Conservation (phyloP, 176 grass and related monocot species). For the Melocanna baccifera region DNA sequence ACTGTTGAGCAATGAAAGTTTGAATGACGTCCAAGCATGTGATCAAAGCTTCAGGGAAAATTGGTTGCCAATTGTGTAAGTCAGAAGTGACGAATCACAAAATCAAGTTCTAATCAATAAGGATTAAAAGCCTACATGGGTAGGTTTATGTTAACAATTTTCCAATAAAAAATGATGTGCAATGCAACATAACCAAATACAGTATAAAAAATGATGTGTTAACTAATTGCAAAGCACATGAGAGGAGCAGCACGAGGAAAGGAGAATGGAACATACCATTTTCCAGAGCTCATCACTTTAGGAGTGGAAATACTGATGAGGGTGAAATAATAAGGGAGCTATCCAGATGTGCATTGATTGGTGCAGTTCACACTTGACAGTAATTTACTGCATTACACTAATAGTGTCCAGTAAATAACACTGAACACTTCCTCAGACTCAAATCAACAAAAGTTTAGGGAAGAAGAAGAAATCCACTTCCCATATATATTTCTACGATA, state of each 20-base stretch:
- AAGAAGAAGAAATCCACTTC: slow-evolving; percentile 27
- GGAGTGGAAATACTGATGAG: neutral
- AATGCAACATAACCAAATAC: neutral
- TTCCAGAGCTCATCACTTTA: neutral
- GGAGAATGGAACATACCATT: slow-evolving; percentile 3
- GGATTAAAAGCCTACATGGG: neutral
- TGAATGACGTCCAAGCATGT: neutral
- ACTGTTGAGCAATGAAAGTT: neutral
- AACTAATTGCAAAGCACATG: slow-evolving; percentile 2
- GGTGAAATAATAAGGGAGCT: slow-evolving; percentile 1
- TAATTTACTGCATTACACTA: slow-evolving; percentile 14
- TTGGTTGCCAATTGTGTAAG: neutral
- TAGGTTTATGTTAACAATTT: neutral
- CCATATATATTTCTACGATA: slow-evolving; percentile 8
- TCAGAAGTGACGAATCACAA: neutral
- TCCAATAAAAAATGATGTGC: neutral
- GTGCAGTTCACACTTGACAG: slow-evolving; percentile 4
- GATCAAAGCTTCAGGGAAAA: slow-evolving; percentile 15
- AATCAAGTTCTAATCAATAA: neutral
- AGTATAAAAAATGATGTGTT: neutral
- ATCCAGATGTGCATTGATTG: neutral
- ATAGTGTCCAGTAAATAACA: neutral
- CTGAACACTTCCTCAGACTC: neutral
- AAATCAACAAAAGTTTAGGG: neutral
- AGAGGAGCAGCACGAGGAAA: neutral